Evolutionary conservation across 129 eudicot species (phyloP).

Genomic region (Chrysanthemum lavandulifolium): DNA sequence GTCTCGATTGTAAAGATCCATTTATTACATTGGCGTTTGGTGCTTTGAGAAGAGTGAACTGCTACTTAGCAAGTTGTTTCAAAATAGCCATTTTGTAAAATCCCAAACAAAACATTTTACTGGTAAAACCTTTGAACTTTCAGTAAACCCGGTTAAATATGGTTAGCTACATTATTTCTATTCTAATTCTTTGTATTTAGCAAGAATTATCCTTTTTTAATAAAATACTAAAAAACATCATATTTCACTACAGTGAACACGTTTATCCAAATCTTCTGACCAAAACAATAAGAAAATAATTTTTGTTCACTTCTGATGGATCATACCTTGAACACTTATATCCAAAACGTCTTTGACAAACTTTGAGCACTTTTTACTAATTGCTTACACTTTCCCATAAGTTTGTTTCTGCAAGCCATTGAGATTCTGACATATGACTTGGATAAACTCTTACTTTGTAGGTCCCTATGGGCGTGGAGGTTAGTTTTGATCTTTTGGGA

Average conservation of each 20-base stretch:
- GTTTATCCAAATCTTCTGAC: not conserved
- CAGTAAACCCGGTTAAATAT: not conserved
- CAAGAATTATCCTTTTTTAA: not conserved
- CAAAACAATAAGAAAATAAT: not conserved
- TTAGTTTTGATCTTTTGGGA: constrained; percentile 84
- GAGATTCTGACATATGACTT: not conserved
- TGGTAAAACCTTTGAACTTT: constrained; percentile 5
- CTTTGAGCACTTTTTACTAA: not conserved
- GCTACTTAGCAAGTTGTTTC: constrained; percentile 14
- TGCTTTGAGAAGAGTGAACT: not conserved
- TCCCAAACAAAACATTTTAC: not conserved
- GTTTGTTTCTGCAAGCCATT: not conserved
- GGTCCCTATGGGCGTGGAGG: constrained; percentile 89
- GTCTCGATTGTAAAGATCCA: not conserved
- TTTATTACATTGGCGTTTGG: not conserved
- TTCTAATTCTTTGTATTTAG: not conserved
- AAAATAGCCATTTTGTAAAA: constrained; percentile 5
- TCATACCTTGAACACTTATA: not conserved
- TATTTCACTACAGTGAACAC: not conserved
- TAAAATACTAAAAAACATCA: constrained; percentile 3
- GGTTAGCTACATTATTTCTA: constrained; percentile 5
- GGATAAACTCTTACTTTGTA: constrained; percentile 26
- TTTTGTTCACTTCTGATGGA: not conserved
- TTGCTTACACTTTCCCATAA: not conserved
- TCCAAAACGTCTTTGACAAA: not conserved